phyloP scores from a whole-genome alignment of 2,329 filamentous ascomycete genomes.

The Chrysosporium keratinophilum region DNA sequence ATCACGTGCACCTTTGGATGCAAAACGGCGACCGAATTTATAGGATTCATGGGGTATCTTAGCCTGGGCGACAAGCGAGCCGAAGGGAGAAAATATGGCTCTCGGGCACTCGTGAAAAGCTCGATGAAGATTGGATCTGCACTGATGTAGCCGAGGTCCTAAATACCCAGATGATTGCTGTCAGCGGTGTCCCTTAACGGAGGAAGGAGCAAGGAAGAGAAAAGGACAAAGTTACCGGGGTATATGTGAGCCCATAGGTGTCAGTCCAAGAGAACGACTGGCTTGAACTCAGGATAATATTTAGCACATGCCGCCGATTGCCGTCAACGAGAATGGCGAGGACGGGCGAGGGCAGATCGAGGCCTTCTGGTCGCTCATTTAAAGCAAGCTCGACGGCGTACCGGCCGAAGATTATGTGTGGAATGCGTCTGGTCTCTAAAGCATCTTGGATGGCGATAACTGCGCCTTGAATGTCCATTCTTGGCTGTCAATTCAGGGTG shows the following conservation, averaged over 20 bases:
- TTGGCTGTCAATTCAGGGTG: neutral
- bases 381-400: constrained; percentile 4
- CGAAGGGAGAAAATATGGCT: constrained; percentile 7
- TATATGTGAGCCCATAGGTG: neutral
- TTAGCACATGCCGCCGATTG: neutral
- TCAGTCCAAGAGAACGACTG: neutral
- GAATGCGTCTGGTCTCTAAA: neutral
- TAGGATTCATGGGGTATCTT: neutral
- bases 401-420: neutral
- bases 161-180: too few species aligned
- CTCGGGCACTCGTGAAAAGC: neutral
- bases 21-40: neutral
- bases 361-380: neutral
- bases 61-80: neutral
- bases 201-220: neutral
- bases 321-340: constrained; percentile 5
- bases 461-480: constrained; percentile 5
- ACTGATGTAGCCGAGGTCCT: constrained; percentile 7
- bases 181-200: neutral
- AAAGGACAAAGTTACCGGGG: neutral
- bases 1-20: constrained; percentile 4
- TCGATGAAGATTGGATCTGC: constrained; percentile 3
- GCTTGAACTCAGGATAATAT: neutral
- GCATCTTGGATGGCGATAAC: neutral
- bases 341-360: neutral